Percentiles rank a stretch among this genome's conserved stretches.
Conservation (phyloP, 2,329 filamentous ascomycete genomes). For the Microcera coccophila region DNA sequence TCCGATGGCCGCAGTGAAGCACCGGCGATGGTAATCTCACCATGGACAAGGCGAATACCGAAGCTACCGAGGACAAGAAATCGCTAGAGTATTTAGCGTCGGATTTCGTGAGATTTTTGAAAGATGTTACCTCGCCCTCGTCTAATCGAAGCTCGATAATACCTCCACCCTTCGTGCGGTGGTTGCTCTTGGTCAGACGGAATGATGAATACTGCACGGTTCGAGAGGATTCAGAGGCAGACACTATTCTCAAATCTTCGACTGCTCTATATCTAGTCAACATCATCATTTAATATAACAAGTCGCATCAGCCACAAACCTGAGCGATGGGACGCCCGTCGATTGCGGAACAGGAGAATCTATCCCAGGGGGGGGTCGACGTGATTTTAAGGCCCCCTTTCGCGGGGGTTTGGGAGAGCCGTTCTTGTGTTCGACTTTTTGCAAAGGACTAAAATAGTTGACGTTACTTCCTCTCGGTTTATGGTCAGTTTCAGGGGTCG, state of each 20-base stretch:
- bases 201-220: constrained; percentile 44
- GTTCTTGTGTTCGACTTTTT: constrained; percentile 13
- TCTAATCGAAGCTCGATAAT: constrained; percentile 40
- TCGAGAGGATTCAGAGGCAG: too few relatives aligned
- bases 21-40: constrained; percentile 62
- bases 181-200: constrained; percentile 42
- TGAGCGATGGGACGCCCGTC: constrained; percentile 9
- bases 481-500: constrained; percentile 18
- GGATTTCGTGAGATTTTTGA: neutral
- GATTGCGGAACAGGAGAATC: constrained; percentile 9
- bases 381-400: constrained; percentile 14
- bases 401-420: constrained; percentile 14
- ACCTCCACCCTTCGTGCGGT: constrained; percentile 37
- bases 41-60: constrained; percentile 57
- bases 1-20: constrained; percentile 53
- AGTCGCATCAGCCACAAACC: constrained; percentile 13
- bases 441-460: constrained; percentile 31
- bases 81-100: constrained; percentile 41
- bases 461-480: constrained; percentile 14
- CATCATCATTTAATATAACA: neutral
- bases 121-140: constrained; percentile 46
- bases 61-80: constrained; percentile 65
- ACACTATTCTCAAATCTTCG: too few relatives aligned
- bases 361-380: constrained; percentile 8
- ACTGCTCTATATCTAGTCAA: too few relatives aligned